Evolutionary conservation across 1,139 yeast species (phyloP), one percentile per base, ranked within the genome.

Genomic region (Kodamaea alishanica): DNA sequence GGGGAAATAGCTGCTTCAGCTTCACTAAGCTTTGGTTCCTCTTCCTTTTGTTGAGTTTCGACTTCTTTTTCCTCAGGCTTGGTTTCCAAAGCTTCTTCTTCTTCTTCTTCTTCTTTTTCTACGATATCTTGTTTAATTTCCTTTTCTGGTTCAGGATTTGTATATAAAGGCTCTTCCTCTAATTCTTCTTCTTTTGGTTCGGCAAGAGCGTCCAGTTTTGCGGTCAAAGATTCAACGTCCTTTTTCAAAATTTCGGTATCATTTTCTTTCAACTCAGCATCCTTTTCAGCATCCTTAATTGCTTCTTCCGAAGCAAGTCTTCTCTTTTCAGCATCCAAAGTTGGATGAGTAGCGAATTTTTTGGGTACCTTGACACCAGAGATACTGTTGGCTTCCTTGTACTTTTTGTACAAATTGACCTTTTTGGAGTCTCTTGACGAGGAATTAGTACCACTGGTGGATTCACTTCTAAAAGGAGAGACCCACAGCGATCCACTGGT

Each of bases 401-500:
- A 50, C 46, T 66, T 64, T 45, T 70, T 63, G 44, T 62, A 55
- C 44, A 61, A 58, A 39, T 63, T 58, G 47, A 64, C 63, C 51
- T 60, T 61, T 42, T 50, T 51, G 33, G 42, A 39, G 35, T 47
- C 42, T 40, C 42, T 39, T 15, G 52, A 40, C 28, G 57, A 48
- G 22, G 43, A n/a, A 10, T 34, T 40, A 11, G 33, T 37, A 9
- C 23, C 28, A 5, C 38, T 40, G 23, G 31, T 26, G 29, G 22
- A 22, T 6, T 33, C 20, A 26, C 58, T 53, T 56, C 81, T 69
- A 46, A 76, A 76, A 6, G 81, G 81, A 6, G 81, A 74, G 8
- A 71, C 68, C 81, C 81, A 76, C 6, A 62, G 54, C 23, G 63
- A 58, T 32, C 65, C 58, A 28, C 64, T 49, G 12, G 73, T 55